Base-by-base conservation (phyloP, 1,284 basidiomycete species). In the Tausonia pullulans region DNA sequence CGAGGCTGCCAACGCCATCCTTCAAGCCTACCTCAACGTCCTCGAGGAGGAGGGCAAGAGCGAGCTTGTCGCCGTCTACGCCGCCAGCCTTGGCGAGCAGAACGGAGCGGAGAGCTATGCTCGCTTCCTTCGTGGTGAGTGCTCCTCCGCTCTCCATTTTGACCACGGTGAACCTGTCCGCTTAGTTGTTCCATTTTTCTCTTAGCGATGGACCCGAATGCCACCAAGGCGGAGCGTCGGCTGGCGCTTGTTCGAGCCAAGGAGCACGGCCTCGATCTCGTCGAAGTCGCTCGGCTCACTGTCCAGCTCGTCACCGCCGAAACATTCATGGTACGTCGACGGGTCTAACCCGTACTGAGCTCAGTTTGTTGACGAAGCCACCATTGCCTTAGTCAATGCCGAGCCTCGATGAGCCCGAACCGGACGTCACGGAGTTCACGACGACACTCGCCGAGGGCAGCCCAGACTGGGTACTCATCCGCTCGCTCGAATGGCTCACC, bases 71-170 rank as follows among this genome's bases (percentile, higher is more conserved):
- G 93, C 94, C 0, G 84, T 96, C 80, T 98, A 98, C 73, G 91
- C 93, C 1, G 85, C 89, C 54, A 89, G 89, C 51, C 78, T 98
- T 27, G 88, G 92, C n/a, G 86, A 89, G 66, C 78, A 77, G 67
- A 90, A 88, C 69, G 93, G 93, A 5, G 86, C 95, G 58, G 87
- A 92, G 70, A 87, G 90, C 56, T 98, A 98, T 71, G 93, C 94
- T 0, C 79, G 87, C 70, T 98, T 93, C 84, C 80, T 98, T 45
- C 84, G 88, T 43, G 73, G 79, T 78, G 61, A 71, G 79, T 70
- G 11, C 4, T 14, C 1, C 43, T 9, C 4, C 44, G 16, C 48
- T 11, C 16, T 41, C 45, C n/a, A 4, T 16, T 14, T 44, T 46
- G 10, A 40, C 60, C 56, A 27, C 11, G 9, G 3, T 7, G 11